Percentiles rank a stretch among this genome's conserved stretches.
phyloP scores from a whole-genome alignment of 208 protist species.

The Leishmania arabica region DNA sequence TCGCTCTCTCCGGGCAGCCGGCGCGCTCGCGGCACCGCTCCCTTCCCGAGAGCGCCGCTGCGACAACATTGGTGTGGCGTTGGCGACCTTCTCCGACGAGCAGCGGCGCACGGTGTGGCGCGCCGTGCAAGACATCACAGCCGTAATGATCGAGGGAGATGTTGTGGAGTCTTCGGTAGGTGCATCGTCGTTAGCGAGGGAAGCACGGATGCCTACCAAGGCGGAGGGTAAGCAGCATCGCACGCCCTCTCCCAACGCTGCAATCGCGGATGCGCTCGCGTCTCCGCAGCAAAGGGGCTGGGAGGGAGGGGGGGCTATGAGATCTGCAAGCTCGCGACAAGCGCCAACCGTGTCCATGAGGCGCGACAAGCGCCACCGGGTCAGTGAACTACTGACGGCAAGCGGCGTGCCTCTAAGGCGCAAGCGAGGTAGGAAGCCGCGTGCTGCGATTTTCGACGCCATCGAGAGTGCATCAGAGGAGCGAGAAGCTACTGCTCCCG shows the following conservation, averaged over 20 bases:
- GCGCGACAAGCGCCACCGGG: background rate
- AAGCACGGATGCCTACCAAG: background rate
- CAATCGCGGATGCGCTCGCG: background rate
- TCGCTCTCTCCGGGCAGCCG: conserved; percentile 17
- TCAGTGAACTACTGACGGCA: background rate
- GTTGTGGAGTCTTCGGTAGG: background rate
- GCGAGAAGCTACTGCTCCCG: background rate
- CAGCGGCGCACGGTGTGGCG: conserved; percentile 8
- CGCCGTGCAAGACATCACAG: background rate
- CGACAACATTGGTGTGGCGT: background rate
- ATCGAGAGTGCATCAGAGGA: background rate
- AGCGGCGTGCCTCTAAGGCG: background rate
- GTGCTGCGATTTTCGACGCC: background rate
- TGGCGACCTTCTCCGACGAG: background rate
- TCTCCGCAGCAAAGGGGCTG: background rate
- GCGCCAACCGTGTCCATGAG: background rate
- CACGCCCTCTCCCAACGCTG: background rate
- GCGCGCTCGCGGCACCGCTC: conserved; percentile 1
- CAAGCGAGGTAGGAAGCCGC: background rate
- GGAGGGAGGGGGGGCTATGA: background rate
- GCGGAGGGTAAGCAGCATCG: background rate
- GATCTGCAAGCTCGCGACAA: too few relatives aligned
- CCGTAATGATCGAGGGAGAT: background rate
- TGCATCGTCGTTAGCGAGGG: background rate
- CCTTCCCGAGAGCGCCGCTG: background rate